Conservation (phyloP, 306 rosid species). For the Alnus rubra region DNA sequence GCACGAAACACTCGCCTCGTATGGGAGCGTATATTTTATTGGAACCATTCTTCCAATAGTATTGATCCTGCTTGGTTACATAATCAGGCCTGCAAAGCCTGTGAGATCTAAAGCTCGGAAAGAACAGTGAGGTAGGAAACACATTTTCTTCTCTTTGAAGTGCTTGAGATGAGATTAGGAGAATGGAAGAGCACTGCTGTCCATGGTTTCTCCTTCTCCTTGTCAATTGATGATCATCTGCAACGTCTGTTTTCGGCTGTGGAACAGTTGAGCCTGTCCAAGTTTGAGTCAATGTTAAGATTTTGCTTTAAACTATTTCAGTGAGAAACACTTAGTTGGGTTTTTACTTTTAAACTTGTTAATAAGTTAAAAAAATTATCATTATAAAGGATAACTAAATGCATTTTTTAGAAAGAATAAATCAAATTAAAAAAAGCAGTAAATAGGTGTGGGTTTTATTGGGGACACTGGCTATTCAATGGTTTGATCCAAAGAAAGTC, state of each 20-base stretch:
- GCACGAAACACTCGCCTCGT: conserved; percentile 80
- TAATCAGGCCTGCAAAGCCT: conserved; percentile 76
- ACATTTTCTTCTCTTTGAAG: conserved; percentile 27
- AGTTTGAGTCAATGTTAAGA: conserved; percentile 15
- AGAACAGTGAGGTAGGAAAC: conserved; percentile 52
- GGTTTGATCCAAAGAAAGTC: too few relatives aligned
- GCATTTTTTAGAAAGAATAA: too few relatives aligned
- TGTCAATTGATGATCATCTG: too few relatives aligned
- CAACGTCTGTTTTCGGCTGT: conserved; percentile 26
- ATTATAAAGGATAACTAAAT: too few relatives aligned
- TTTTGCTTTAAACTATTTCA: conserved; percentile 30
- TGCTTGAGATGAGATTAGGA: conserved; percentile 30
- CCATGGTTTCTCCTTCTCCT: neutral
- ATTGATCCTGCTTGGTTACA: conserved; percentile 55
- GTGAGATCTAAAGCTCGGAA: conserved; percentile 65
- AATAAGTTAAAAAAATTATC: neutral
- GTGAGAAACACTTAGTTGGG: conserved; percentile 5
- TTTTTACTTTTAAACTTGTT: neutral
- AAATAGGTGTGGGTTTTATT: too few relatives aligned
- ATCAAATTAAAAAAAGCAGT: too few relatives aligned
- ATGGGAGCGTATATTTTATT: conserved; percentile 73
- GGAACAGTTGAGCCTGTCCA: conserved; percentile 25
- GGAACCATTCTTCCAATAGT: conserved; percentile 78
- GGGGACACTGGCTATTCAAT: too few relatives aligned
- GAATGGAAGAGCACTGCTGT: conserved; percentile 27